These are phyloP conservation scores for Penicillium subrubescens DNA, from an alignment of 495 filamentous ascomycete species.

Conservation along the genomic window DNA sequence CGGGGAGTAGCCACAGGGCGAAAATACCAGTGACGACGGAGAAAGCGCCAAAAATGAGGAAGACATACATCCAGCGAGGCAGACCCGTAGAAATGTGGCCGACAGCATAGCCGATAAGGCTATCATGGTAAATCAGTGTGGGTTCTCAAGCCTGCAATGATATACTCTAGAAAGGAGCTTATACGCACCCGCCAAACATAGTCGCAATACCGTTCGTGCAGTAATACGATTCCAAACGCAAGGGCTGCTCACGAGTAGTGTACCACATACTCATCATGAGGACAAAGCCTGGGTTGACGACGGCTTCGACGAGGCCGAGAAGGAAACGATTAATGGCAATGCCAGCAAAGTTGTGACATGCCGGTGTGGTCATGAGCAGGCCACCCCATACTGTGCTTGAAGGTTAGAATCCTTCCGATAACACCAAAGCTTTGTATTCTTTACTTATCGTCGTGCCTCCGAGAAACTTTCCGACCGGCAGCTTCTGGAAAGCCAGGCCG, in stretches of 20 bases:
- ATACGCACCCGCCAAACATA: constrained; percentile 53
- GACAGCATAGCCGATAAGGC: constrained; percentile 56
- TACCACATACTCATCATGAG: constrained; percentile 63
- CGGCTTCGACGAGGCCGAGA: constrained; percentile 56
- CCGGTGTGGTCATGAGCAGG: constrained; percentile 43
- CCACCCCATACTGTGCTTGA: constrained; percentile 38
- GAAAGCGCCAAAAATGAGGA: constrained; percentile 49
- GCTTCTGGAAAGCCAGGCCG: constrained; percentile 53
- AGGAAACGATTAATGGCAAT: constrained; percentile 51
- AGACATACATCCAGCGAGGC: constrained; percentile 51
- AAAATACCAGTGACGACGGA: constrained; percentile 39
- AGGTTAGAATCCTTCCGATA: not conserved
- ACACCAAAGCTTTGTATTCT: constrained; percentile 5
- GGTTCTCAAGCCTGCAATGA: not conserved
- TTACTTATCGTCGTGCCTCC: constrained; percentile 38
- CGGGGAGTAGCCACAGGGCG: constrained; percentile 43
- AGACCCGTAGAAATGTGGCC: constrained; percentile 50
- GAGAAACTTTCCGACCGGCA: constrained; percentile 56
- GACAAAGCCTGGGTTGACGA: constrained; percentile 59
- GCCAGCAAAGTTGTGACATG: constrained; percentile 44
- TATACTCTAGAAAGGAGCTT: not conserved
- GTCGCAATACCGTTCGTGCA: constrained; percentile 58
- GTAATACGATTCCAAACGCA: constrained; percentile 57
- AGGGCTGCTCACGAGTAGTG: constrained; percentile 52
- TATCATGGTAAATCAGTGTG: constrained; percentile 10